Evolutionary conservation across 2,329 filamentous ascomycete species (phyloP).

Genomic region (Plenodomus biglobosus): DNA sequence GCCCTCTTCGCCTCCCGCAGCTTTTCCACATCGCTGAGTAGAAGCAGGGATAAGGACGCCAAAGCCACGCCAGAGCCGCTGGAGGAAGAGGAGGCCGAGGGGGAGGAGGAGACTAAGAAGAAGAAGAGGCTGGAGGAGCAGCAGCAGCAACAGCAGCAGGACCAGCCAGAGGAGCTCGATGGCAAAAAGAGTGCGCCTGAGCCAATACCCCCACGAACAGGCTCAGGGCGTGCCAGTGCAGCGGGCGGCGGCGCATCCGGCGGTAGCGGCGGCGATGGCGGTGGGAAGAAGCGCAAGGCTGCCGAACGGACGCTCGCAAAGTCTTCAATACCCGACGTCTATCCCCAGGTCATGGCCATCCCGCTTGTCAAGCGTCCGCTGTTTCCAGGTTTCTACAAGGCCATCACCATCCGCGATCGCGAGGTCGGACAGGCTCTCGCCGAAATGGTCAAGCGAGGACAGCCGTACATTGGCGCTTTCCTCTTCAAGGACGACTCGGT

Average conservation of each 20-base stretch:
- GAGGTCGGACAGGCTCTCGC: constrained; percentile 90
- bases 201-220: constrained; percentile 53
- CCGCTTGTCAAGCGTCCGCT: constrained; percentile 91
- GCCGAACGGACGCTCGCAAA: constrained; percentile 80
- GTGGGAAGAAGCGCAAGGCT: constrained; percentile 71
- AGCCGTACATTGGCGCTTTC: constrained; percentile 96
- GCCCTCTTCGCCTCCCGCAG: constrained; percentile 38
- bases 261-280: constrained; percentile 56
- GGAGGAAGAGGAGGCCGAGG: constrained; percentile 44
- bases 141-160: constrained; percentile 48
- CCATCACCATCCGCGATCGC: constrained; percentile 91
- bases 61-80: constrained; percentile 51
- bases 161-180: constrained; percentile 45
- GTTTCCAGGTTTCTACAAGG: constrained; percentile 98
- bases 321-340: constrained; percentile 87
- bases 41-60: constrained; percentile 60
- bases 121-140: too few species aligned
- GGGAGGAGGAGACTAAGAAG: constrained; percentile 47
- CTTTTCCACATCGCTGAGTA: constrained; percentile 48
- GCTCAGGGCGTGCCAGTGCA: constrained; percentile 62
- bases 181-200: constrained; percentile 54
- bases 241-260: constrained; percentile 54
- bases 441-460: constrained; percentile 94
- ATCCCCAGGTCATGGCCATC: constrained; percentile 96
- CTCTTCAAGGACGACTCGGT: constrained; percentile 94